A percentile compares a stretch with the other conserved stretches of the same genome.
phyloP scores from a whole-genome alignment of 2,329 filamentous ascomycete species.

The Endoconidiophora polonica region DNA sequence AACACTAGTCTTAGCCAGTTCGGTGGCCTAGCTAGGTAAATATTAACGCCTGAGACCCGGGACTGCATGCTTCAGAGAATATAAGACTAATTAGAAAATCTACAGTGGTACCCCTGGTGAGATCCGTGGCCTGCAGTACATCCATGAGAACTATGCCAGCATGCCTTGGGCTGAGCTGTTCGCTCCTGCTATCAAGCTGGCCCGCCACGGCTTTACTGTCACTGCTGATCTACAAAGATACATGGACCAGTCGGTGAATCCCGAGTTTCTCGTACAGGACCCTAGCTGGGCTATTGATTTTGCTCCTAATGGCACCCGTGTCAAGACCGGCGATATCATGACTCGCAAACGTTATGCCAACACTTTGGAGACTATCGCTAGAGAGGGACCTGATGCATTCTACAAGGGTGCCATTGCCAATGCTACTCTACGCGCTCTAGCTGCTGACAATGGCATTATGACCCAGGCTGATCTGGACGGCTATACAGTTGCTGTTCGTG shows the following conservation, averaged over 20 bases:
- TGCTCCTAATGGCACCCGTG: slow-evolving; percentile 52
- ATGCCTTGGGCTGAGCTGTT: slow-evolving; percentile 52
- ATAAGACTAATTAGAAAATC: background rate
- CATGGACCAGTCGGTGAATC: slow-evolving; percentile 38
- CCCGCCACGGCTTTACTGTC: slow-evolving; percentile 55
- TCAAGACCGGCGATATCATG: slow-evolving; percentile 55
- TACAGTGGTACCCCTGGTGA: slow-evolving; percentile 49
- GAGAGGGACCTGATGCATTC: slow-evolving; percentile 50
- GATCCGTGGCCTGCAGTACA: slow-evolving; percentile 54
- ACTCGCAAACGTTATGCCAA: slow-evolving; percentile 58
- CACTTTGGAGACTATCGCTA: slow-evolving; percentile 54
- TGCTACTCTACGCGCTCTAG: slow-evolving; percentile 53
- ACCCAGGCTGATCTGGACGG: slow-evolving; percentile 58
- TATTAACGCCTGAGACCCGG: slow-evolving; percentile 16
- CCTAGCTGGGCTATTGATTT: slow-evolving; percentile 72
- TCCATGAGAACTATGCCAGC: slow-evolving; percentile 50
- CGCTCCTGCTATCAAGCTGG: slow-evolving; percentile 52
- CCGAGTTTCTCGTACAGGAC: slow-evolving; percentile 50
- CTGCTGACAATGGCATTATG: slow-evolving; percentile 64
- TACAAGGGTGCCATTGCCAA: slow-evolving; percentile 59
- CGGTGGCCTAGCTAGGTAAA: slow-evolving; percentile 56
- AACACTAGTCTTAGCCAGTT: slow-evolving; percentile 45
- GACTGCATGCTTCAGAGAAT: no score
- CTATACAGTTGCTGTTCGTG: slow-evolving; percentile 50
- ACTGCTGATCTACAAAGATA: slow-evolving; percentile 54